Percentiles rank a stretch among this genome's conserved stretches.
These are phyloP conservation scores for Podospora pseudoanserina DNA, from an alignment of 495 filamentous ascomycete genomes.

Conservation along the genomic window DNA sequence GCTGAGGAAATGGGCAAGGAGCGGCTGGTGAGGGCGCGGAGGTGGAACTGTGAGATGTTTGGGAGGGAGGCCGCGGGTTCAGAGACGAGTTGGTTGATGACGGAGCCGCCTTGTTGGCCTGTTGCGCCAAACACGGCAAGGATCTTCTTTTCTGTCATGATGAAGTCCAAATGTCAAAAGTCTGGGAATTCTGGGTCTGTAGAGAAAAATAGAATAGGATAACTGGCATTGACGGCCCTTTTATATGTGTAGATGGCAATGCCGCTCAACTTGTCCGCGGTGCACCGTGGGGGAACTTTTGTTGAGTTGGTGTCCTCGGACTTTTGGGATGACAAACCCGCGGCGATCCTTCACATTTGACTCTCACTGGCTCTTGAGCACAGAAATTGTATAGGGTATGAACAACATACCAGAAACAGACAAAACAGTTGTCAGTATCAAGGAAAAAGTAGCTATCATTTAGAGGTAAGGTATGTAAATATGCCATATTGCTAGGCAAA, in stretches of 20 bases:
- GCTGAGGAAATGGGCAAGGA: conserved; percentile 22
- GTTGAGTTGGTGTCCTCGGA: background rate
- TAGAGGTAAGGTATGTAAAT: background rate
- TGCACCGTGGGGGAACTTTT: background rate
- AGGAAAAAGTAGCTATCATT: background rate
- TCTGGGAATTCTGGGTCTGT: no score
- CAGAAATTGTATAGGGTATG: background rate
- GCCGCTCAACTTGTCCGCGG: background rate
- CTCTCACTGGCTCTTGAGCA: background rate
- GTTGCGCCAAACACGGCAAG: conserved; percentile 62
- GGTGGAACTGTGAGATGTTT: conserved; percentile 45
- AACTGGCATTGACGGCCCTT: no score
- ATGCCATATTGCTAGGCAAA: background rate
- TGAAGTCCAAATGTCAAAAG: background rate
- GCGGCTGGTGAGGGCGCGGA: conserved; percentile 58
- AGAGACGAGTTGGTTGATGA: conserved; percentile 49
- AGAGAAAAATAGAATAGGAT: no score
- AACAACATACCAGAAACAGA: background rate
- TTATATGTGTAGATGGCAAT: no score
- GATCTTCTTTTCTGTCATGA: conserved; percentile 9
- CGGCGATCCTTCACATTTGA: no score
- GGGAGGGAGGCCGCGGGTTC: conserved; percentile 47
- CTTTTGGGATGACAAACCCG: background rate
- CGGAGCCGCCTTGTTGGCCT: conserved; percentile 58
- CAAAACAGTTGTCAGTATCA: background rate